Percentiles rank a stretch among this genome's conserved stretches.
phyloP scores from a whole-genome alignment of 176 grass and related monocot species.

The Eragrostis curvula region DNA sequence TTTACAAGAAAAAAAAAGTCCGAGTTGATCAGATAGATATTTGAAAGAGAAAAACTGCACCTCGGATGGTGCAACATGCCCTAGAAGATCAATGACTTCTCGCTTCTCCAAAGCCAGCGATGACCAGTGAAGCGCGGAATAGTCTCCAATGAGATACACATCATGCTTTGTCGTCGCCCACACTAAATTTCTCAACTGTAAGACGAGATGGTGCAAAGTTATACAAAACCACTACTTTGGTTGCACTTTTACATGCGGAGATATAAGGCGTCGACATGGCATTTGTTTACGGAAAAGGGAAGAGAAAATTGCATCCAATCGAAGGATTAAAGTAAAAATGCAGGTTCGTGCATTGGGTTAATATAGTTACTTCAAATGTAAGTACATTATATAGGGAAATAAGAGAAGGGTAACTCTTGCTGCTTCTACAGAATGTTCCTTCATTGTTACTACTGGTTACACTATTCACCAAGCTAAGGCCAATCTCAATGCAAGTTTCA shows the following conservation, averaged over 20 bases:
- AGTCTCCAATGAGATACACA: slow-evolving; percentile 77
- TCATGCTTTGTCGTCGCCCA: slow-evolving; percentile 90
- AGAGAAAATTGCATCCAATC: too few species aligned
- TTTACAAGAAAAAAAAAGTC: slow-evolving; percentile 19
- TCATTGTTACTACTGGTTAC: background rate
- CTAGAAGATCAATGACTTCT: slow-evolving; percentile 75
- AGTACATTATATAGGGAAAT: too few species aligned
- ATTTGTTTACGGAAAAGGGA: too few species aligned
- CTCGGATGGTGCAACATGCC: slow-evolving; percentile 66
- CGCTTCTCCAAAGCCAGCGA: slow-evolving; percentile 54
- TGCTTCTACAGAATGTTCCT: too few species aligned
- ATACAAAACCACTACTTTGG: background rate
- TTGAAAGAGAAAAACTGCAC: slow-evolving; percentile 45
- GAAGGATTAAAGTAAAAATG: too few species aligned
- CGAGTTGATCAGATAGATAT: slow-evolving; percentile 10
- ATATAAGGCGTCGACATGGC: too few species aligned
- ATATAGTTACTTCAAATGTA: too few species aligned
- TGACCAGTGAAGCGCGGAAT: slow-evolving; percentile 84
- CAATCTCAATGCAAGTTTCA: too few species aligned
- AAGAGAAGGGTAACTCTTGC: too few species aligned
- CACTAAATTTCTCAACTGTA: slow-evolving; percentile 90
- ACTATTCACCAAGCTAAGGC: slow-evolving; percentile 5
- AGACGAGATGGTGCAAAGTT: background rate
- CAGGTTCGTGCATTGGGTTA: too few species aligned
- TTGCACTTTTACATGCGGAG: too few species aligned